phyloP scores from a whole-genome alignment of 78 protist species.

The Polysphondylium violaceum region DNA sequence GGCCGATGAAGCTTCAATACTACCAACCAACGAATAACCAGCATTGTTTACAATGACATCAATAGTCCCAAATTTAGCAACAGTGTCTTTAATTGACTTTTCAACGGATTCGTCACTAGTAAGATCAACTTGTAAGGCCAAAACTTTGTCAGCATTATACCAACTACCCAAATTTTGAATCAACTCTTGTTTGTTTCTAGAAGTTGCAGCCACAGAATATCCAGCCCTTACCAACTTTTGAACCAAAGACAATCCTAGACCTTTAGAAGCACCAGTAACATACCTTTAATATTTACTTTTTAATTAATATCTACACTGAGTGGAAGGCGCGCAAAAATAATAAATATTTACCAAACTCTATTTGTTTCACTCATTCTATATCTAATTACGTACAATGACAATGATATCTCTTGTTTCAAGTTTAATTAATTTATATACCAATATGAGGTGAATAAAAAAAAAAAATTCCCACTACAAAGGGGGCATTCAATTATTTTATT shows the following conservation, averaged over 20 bases:
- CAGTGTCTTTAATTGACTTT: neutral
- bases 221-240: slow-evolving; percentile 3
- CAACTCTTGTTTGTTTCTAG: slow-evolving; percentile 15
- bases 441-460: too few relatives aligned
- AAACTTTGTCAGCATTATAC: neutral
- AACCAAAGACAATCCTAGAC: slow-evolving; percentile 17
- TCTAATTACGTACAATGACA: too few relatives aligned
- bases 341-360: too few relatives aligned
- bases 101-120: neutral
- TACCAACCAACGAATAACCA: slow-evolving; percentile 28
- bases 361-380: too few relatives aligned
- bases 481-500: too few relatives aligned
- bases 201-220: slow-evolving; percentile 18
- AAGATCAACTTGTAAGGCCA: neutral
- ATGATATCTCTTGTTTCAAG: too few relatives aligned
- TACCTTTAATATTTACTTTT: too few relatives aligned
- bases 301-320: too few relatives aligned
- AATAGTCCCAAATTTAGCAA: neutral
- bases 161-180: neutral
- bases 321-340: too few relatives aligned
- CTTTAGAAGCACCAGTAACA: slow-evolving; percentile 48
- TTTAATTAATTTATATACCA: too few relatives aligned
- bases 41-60: slow-evolving; percentile 41
- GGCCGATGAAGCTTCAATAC: slow-evolving; percentile 11
- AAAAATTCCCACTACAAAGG: too few relatives aligned